phyloP scores from a whole-genome alignment of 495 filamentous ascomycete genomes.

The Penicillium crystallinum region DNA sequence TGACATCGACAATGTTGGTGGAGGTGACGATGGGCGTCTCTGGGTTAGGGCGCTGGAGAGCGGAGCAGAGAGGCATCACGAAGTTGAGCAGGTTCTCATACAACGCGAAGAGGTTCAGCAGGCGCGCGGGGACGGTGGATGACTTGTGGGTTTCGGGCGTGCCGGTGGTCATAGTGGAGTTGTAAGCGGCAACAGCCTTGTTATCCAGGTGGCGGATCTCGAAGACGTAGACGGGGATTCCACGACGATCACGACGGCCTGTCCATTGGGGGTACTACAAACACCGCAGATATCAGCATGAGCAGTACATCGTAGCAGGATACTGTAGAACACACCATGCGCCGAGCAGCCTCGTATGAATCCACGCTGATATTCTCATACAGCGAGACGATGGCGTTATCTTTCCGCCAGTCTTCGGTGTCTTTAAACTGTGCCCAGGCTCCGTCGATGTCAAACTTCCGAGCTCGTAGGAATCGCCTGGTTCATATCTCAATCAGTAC shows the following conservation, averaged over 20 bases:
- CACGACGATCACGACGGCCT: constrained; percentile 77
- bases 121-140: constrained; percentile 52
- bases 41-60: constrained; percentile 63
- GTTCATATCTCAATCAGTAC: constrained; percentile 3
- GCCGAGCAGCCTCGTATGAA: constrained; percentile 71
- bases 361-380: constrained; percentile 76
- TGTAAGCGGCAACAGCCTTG: constrained; percentile 75
- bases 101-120: constrained; percentile 76
- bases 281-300: not conserved
- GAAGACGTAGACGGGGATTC: constrained; percentile 85
- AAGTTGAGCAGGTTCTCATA: constrained; percentile 90
- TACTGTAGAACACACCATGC: constrained; percentile 53
- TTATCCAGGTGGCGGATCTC: constrained; percentile 75
- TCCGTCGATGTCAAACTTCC: constrained; percentile 64
- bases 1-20: constrained; percentile 88
- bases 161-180: constrained; percentile 50
- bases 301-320: not conserved
- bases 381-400: constrained; percentile 66
- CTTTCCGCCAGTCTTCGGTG: constrained; percentile 80
- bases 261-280: constrained; percentile 88
- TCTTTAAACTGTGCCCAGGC: constrained; percentile 76
- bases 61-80: constrained; percentile 74
- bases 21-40: constrained; percentile 77
- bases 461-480: constrained; percentile 76
- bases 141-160: constrained; percentile 54